phyloP scores from a whole-genome alignment of 176 grass and related monocot genomes.

The Carex littledalei region DNA sequence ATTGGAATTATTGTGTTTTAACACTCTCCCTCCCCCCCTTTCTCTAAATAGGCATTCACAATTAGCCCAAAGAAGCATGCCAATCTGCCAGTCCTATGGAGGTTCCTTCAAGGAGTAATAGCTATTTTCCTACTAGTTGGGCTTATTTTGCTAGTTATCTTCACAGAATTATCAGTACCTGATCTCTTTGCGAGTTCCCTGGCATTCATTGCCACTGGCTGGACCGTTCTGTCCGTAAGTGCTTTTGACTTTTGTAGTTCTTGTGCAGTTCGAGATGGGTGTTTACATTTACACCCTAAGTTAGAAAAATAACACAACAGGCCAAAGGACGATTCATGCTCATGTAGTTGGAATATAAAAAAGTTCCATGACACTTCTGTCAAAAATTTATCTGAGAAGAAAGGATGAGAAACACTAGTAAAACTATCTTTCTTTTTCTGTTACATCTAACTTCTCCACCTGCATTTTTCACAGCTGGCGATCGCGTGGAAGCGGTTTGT shows the following conservation, averaged over 20 bases:
- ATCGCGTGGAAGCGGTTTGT: slow-evolving; percentile 49
- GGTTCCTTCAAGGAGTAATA: slow-evolving; percentile 78
- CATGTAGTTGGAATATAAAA: neutral
- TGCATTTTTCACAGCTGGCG: slow-evolving; percentile 48
- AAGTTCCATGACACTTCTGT: neutral
- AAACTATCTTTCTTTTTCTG: neutral
- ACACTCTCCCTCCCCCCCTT: slow-evolving; percentile 8
- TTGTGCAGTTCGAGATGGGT: neutral
- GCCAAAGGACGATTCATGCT: neutral
- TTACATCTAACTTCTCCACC: neutral
- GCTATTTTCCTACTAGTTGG: slow-evolving; percentile 63
- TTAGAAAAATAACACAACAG: neutral
- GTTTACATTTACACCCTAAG: neutral
- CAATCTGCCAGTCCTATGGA: slow-evolving; percentile 43
- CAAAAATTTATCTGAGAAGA: neutral
- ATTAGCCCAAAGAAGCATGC: slow-evolving; percentile 63
- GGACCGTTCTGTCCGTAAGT: slow-evolving; percentile 82
- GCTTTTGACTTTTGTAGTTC: neutral
- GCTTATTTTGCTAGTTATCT: slow-evolving; percentile 50
- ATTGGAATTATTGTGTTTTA: neutral
- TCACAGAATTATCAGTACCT: slow-evolving; percentile 61
- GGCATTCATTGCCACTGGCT: slow-evolving; percentile 86
- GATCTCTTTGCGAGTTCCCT: slow-evolving; percentile 86
- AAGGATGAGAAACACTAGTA: neutral
- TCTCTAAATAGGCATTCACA: slow-evolving; percentile 57